A percentile compares a stretch with the other conserved stretches of the same genome.
Evolutionary conservation across 805 yeast species (phyloP).

Genomic region (Hanseniaspora taiwanica): DNA sequence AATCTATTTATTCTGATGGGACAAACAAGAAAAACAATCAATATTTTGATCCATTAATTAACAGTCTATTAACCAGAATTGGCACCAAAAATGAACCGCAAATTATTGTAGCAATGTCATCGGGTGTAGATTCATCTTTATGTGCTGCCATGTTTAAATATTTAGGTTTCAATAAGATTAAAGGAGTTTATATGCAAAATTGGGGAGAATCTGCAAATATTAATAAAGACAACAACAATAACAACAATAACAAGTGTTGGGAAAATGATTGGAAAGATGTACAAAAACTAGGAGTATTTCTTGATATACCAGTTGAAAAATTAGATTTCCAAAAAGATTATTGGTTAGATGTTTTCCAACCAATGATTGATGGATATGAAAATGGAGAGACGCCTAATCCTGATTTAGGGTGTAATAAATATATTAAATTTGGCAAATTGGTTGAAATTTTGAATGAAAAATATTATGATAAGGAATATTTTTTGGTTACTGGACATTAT

Average conservation of each 20-base stretch:
- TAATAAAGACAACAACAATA: conserved; percentile 22
- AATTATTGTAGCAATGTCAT: conserved; percentile 75
- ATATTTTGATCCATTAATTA: neutral
- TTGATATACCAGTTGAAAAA: conserved; percentile 58
- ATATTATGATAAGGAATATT: conserved; percentile 47
- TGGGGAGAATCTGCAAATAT: conserved; percentile 51
- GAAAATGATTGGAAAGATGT: conserved; percentile 89
- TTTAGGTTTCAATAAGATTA: conserved; percentile 32
- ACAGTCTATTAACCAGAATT: neutral
- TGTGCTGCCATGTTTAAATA: conserved; percentile 55
- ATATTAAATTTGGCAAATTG: conserved; percentile 78
- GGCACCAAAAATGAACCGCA: neutral
- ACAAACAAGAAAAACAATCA: neutral
- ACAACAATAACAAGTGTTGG: conserved; percentile 43
- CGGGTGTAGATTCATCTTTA: conserved; percentile 93
- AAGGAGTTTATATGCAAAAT: conserved; percentile 87
- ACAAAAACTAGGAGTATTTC: conserved; percentile 41
- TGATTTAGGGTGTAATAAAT: conserved; percentile 75
- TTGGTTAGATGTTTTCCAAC: conserved; percentile 86
- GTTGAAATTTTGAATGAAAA: conserved; percentile 36
- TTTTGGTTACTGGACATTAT: conserved; percentile 88
- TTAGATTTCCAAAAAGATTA: conserved; percentile 83
- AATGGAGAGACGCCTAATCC: conserved; percentile 87
- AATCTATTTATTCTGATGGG: no score
- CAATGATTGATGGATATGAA: conserved; percentile 68